Base-by-base conservation (phyloP, 108 stramenopile species). In the Stephanodiscus minutulus region DNA sequence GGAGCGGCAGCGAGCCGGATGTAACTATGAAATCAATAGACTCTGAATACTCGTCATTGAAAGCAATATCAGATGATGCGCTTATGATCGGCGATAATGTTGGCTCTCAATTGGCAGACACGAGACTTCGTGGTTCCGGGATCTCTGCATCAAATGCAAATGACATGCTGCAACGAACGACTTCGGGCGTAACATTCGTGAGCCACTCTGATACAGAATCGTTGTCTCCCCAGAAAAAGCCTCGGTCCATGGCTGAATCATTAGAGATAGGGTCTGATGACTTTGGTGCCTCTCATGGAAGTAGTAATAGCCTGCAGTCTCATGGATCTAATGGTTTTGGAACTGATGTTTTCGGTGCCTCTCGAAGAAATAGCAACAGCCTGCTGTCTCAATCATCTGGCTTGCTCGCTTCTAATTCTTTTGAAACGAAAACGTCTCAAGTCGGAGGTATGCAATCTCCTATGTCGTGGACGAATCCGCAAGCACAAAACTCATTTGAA, bases 11-110 rank as follows among this genome's bases (percentile, higher is more conserved):
- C 36, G 9, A 15, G 0, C 48, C 46, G 54, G 1, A 55, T 25
- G 33, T 49, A 21, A 29, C 10, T 50, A 47, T 53, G 0, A 74
- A 67, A 66, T 56, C 73, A 39, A 50, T 67, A 17, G n/a, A 41
- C 7, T 47, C 31, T 31, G 29, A 43, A 37, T 47, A 52, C n/a
- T 61, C 29, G 7, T 24, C 46, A 25, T 27, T 47, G 25, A 8
- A 64, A 48, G 22, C 8, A 28, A 31, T 28, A n/a, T 27, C 61
- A 39, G 61, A 64, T 24, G 46, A 25, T 27, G 22, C 28, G 25
- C 47, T 37, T 1, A 21, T 22, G 20, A 43, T 59, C 5, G 33
- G 58, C 5, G n/a, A 59, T 8, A 54, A 55, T 52, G 29, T 21
- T 48, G 52, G 39, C 37, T 62, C 39, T 18, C 21, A 36, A 18